These are phyloP conservation scores for Larix kaempferi DNA, from an alignment of 75 land plant species.

Conservation along the genomic window DNA sequence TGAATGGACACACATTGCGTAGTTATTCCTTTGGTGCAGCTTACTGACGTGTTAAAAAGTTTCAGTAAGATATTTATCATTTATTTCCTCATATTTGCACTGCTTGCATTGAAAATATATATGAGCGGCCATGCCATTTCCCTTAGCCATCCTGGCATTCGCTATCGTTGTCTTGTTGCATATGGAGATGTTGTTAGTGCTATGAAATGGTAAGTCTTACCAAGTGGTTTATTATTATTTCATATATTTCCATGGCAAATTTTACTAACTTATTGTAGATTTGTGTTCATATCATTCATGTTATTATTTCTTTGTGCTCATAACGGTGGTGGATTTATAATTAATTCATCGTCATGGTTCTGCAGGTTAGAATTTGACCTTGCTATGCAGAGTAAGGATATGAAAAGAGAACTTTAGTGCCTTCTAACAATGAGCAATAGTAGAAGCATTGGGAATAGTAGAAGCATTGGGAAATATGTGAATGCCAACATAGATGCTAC, in stretches of 20 bases:
- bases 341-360: constrained; percentile 5
- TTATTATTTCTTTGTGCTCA: background rate
- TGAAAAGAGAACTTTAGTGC: constrained; percentile 89
- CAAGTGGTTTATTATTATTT: background rate
- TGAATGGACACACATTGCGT: background rate
- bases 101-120: constrained; percentile 51
- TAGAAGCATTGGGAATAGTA: constrained; percentile 77
- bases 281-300: constrained; percentile 30
- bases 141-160: constrained; percentile 90
- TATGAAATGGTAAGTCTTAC: constrained; percentile 72
- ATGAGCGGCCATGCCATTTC: constrained; percentile 90
- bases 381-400: constrained; percentile 91
- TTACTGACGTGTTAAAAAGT: background rate
- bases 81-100: background rate
- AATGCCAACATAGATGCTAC: constrained; percentile 39
- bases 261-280: background rate
- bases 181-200: constrained; percentile 97
- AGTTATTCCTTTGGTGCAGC: background rate
- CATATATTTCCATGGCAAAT: background rate
- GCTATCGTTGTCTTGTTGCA: constrained; percentile 91
- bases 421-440: constrained; percentile 89
- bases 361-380: constrained; percentile 91
- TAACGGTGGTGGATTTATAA: background rate
- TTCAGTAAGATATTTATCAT: background rate
- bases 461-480: constrained; percentile 70